Percentiles rank a stretch among this genome's conserved stretches.
Evolutionary conservation across 2,329 filamentous ascomycete genomes (phyloP).

Genomic region (Ascochyta clinopodiicola): DNA sequence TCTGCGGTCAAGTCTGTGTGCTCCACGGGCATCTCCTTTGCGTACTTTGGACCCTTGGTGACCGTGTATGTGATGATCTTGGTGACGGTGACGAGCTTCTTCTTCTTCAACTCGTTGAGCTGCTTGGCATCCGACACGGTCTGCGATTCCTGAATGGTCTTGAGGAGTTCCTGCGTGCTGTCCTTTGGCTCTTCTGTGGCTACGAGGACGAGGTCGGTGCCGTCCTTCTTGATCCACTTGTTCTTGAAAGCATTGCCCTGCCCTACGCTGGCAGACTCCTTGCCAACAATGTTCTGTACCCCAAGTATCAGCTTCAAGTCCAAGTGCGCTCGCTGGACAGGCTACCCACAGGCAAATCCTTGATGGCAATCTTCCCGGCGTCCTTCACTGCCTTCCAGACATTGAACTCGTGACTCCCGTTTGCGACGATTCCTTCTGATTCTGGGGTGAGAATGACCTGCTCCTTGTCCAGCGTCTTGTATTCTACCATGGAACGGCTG

Average conservation of each 20-base stretch:
- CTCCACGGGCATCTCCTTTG: constrained; percentile 86
- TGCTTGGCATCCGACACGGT: constrained; percentile 76
- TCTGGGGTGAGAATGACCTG: constrained; percentile 78
- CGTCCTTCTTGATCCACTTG: constrained; percentile 70
- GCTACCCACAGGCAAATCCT: constrained; percentile 54
- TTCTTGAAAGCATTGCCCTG: constrained; percentile 90
- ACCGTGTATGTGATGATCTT: constrained; percentile 88
- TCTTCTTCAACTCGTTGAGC: constrained; percentile 84
- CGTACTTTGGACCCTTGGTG: constrained; percentile 85
- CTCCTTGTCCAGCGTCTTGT: constrained; percentile 82
- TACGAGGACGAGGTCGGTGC: constrained; percentile 60
- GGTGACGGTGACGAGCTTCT: constrained; percentile 83
- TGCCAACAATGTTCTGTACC: constrained; percentile 65
- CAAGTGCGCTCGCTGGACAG: neutral
- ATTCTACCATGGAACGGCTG: constrained; percentile 85
- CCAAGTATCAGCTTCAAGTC: constrained; percentile 27
- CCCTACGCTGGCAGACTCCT: constrained; percentile 82
- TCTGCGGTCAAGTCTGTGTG: constrained; percentile 95
- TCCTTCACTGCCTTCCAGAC: constrained; percentile 58
- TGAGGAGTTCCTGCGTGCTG: constrained; percentile 76
- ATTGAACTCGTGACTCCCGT: constrained; percentile 59
- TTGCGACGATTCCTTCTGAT: constrained; percentile 73
- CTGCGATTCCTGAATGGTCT: constrained; percentile 72
- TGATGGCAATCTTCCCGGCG: constrained; percentile 53
- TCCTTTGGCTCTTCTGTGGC: constrained; percentile 78